Conservation (phyloP, 352 stramenopile species). For the Phytophthora agathidicida region DNA sequence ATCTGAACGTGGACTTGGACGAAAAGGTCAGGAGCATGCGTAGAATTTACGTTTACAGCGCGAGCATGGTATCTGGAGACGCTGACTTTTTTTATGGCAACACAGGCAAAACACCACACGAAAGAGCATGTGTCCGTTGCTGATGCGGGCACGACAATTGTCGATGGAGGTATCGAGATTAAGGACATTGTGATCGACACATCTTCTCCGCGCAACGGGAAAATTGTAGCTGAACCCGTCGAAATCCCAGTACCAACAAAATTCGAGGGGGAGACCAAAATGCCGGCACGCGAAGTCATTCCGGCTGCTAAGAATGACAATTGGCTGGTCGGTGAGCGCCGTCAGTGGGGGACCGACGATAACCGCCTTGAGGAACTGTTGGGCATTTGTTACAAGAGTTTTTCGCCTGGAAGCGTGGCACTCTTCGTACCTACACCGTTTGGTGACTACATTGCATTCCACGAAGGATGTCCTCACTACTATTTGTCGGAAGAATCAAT, state of each 20-base stretch:
- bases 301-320: conserved; percentile 38
- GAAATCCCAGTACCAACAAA: background rate
- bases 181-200: conserved; percentile 41
- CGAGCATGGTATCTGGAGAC: background rate
- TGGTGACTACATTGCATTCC: conserved; percentile 87
- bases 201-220: conserved; percentile 30
- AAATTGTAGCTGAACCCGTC: background rate
- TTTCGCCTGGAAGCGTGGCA: conserved; percentile 68
- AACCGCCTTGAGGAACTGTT: conserved; percentile 74
- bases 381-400: conserved; percentile 87
- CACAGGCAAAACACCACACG: conserved; percentile 23
- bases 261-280: conserved; percentile 25
- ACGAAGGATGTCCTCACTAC: conserved; percentile 82
- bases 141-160: conserved; percentile 17
- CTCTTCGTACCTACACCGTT: conserved; percentile 84
- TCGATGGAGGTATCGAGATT: conserved; percentile 38
- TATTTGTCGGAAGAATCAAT: conserved; percentile 85
- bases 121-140: conserved; percentile 17
- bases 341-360: conserved; percentile 62
- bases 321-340: conserved; percentile 39
- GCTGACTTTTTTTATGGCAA: conserved; percentile 11
- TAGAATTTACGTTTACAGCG: conserved; percentile 1
- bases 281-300: conserved; percentile 32
- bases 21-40: conserved; percentile 31
- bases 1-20: conserved; percentile 50